Evolutionary conservation across 306 rosid species (phyloP).

Genomic region (Lithocarpus polystachyus): DNA sequence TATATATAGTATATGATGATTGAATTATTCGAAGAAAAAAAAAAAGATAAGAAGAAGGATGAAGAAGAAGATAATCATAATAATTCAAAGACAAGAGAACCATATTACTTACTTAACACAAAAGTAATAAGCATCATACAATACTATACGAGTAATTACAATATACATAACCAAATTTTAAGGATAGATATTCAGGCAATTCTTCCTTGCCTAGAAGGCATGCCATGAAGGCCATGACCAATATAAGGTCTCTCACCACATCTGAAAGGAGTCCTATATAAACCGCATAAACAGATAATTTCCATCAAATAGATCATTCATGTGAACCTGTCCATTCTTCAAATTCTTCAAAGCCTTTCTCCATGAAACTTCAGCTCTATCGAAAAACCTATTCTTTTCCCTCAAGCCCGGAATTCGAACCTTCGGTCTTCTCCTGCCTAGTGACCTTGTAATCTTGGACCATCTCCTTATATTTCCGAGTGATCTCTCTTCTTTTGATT

Average conservation of each 20-base stretch:
- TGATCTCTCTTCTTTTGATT: constrained; percentile 9
- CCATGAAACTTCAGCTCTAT: constrained; percentile 28
- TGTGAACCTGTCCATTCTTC: constrained; percentile 44
- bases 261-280: constrained; percentile 24
- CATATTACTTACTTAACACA: too few species aligned
- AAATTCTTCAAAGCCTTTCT: constrained; percentile 27
- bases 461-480: constrained; percentile 33
- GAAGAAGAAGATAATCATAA: too few species aligned
- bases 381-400: constrained; percentile 21
- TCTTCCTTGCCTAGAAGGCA: constrained; percentile 1
- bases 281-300: constrained; percentile 42
- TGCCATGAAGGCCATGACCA: constrained; percentile 13
- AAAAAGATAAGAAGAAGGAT: too few species aligned
- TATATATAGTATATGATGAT: too few species aligned
- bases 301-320: constrained; percentile 44
- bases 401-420: constrained; percentile 21
- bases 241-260: not conserved
- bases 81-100: too few species aligned
- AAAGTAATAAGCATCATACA: too few species aligned
- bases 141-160: too few species aligned
- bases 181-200: not conserved
- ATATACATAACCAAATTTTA: not conserved
- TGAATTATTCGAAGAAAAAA: too few species aligned
- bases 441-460: constrained; percentile 36
- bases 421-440: constrained; percentile 39